Percentiles rank a stretch among this genome's conserved stretches.
phyloP scores from a whole-genome alignment of 768 basidiomycete species.

The Melanogaster broomeanus region DNA sequence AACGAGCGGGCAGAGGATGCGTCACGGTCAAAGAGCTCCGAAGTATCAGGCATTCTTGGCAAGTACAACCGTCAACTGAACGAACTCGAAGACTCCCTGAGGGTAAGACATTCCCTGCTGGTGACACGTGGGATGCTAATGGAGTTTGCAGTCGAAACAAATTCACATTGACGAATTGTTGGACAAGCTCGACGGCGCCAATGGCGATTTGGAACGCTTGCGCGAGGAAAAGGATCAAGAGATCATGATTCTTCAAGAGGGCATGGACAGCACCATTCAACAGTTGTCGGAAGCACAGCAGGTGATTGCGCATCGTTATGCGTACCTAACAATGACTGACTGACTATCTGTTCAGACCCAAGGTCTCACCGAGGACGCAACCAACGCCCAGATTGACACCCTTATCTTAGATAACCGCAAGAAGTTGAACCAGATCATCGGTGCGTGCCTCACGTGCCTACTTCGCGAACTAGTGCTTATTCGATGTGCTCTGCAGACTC shows the following conservation, averaged over 20 bases:
- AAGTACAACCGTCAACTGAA: conserved; percentile 96
- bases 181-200: conserved; percentile 71
- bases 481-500: conserved; percentile 65
- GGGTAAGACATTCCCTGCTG: conserved; percentile 50
- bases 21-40: conserved; percentile 86
- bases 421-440: conserved; percentile 97
- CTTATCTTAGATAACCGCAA: conserved; percentile 96
- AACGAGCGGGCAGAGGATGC: conserved; percentile 98
- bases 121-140: conserved; percentile 11
- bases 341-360: conserved; percentile 55
- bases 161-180: conserved; percentile 94
- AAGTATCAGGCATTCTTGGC: conserved; percentile 82
- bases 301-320: conserved; percentile 43
- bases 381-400: conserved; percentile 96
- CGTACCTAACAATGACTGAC: not conserved
- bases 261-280: conserved; percentile 90
- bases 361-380: conserved; percentile 84
- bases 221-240: conserved; percentile 98
- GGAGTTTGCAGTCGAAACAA: conserved; percentile 76
- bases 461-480: conserved; percentile 8
- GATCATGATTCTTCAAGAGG: conserved; percentile 92
- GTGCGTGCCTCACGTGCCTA: conserved; percentile 39
- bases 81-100: conserved; percentile 94
- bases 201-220: conserved; percentile 74
- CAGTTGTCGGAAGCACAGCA: conserved; percentile 85